A percentile compares a stretch with the other conserved stretches of the same genome.
Conservation (phyloP, 805 yeast species). For the Kodamaea kakaduensis region DNA sequence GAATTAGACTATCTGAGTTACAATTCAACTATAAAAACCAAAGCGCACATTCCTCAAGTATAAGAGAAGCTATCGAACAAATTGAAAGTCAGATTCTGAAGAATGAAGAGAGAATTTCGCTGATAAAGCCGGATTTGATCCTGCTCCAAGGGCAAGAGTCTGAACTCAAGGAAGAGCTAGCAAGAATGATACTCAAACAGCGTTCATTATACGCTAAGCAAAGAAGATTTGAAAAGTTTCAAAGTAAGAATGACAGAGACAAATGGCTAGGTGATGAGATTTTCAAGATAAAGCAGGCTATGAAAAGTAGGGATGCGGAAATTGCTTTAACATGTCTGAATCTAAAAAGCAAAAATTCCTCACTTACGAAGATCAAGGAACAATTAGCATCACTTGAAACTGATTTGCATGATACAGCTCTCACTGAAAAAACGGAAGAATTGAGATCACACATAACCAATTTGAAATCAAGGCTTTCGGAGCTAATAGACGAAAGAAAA, state of each 20-base stretch:
- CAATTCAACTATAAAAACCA: conserved; percentile 31
- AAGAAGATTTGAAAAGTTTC: conserved; percentile 62
- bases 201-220: conserved; percentile 64
- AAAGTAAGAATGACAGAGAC: conserved; percentile 56
- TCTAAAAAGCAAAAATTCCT: conserved; percentile 13
- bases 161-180: conserved; percentile 34
- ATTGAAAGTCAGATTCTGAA: conserved; percentile 26
- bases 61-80: conserved; percentile 18
- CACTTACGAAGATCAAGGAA: conserved; percentile 12
- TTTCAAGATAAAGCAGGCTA: conserved; percentile 24
- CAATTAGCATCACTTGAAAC: conserved; percentile 18
- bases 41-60: conserved; percentile 25
- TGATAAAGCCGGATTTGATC: conserved; percentile 40
- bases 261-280: conserved; percentile 60
- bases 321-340: conserved; percentile 21
- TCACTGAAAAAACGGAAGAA: conserved; percentile 13
- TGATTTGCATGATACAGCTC: conserved; percentile 16
- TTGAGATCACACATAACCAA: conserved; percentile 35
- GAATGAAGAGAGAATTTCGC: conserved; percentile 35
- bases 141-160: conserved; percentile 39
- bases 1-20: conserved; percentile 44
- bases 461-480: conserved; percentile 39
- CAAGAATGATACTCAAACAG: conserved; percentile 48
- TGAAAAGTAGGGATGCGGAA: conserved; percentile 23
- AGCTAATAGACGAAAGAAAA: conserved; percentile 63